Evolutionary conservation across 306 rosid species (phyloP).

Genomic region (Castanospermum australe): DNA sequence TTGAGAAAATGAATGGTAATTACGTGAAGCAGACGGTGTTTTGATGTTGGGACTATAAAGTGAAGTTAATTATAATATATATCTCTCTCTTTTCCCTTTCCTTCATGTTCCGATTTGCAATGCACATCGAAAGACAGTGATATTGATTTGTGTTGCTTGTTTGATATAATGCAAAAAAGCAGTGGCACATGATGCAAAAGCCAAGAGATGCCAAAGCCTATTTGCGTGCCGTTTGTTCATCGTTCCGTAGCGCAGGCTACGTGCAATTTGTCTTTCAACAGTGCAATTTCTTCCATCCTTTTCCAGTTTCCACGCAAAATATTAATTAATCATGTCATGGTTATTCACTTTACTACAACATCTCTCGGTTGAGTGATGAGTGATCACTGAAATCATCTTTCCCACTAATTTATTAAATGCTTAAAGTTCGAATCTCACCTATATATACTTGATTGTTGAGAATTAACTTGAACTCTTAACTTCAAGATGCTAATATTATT

Average conservation of each 20-base stretch:
- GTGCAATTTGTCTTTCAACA: not conserved
- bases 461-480: not conserved
- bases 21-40: constrained; percentile 49
- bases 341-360: not conserved
- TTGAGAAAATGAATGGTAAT: constrained; percentile 22
- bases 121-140: constrained; percentile 15
- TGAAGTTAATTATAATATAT: constrained; percentile 20
- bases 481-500: not conserved
- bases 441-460: not conserved
- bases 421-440: not conserved
- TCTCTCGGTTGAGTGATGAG: not conserved
- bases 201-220: constrained; percentile 16
- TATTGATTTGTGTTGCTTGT: constrained; percentile 27
- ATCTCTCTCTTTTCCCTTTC: not conserved
- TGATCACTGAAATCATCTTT: not conserved
- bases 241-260: not conserved
- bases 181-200: constrained; percentile 30
- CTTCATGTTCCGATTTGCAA: not conserved
- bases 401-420: not conserved
- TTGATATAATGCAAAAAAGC: constrained; percentile 11
- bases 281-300: not conserved
- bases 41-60: constrained; percentile 26
- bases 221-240: constrained; percentile 25
- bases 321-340: not conserved
- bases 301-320: not conserved